Conservation (phyloP, 1,284 basidiomycete genomes). For the Pseudozyma flocculosa region DNA sequence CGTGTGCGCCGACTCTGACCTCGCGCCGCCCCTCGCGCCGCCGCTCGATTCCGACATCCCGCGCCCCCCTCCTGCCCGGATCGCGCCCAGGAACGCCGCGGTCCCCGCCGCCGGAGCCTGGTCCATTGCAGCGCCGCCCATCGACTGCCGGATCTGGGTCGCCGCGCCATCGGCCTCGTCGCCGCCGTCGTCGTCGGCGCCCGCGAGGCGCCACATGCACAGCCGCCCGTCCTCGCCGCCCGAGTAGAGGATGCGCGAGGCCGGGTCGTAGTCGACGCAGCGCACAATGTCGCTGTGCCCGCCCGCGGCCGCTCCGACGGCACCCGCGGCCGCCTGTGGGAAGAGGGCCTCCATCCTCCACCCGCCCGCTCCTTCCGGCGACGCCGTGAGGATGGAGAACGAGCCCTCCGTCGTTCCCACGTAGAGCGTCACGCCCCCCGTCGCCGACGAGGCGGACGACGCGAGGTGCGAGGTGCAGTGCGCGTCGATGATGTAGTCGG, state of each 20-base stretch:
- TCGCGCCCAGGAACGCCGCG: neutral
- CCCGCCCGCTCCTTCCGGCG: neutral
- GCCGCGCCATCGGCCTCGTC: neutral
- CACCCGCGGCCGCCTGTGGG: slow-evolving; percentile 26
- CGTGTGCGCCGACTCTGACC: neutral
- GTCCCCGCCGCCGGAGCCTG: too few relatives aligned
- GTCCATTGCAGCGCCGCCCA: too few relatives aligned
- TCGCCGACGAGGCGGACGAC: neutral
- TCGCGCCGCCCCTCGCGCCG: neutral
- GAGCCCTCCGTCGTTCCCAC: slow-evolving; percentile 28
- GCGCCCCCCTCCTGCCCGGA: neutral
- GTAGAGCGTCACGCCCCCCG: slow-evolving; percentile 14
- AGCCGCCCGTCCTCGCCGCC: slow-evolving; percentile 49
- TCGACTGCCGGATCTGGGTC: neutral
- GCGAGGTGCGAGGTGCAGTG: neutral
- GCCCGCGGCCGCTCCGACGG: slow-evolving; percentile 22
- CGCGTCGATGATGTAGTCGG: slow-evolving; percentile 54
- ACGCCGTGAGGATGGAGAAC: slow-evolving; percentile 11
- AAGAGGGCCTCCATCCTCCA: slow-evolving; percentile 27
- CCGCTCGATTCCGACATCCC: neutral
- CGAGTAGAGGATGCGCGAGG: slow-evolving; percentile 28
- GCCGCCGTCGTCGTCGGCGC: neutral
- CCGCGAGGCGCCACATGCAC: slow-evolving; percentile 30
- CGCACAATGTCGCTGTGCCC: slow-evolving; percentile 49
- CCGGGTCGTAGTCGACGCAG: slow-evolving; percentile 29